phyloP scores from a whole-genome alignment of 139 green algal genomes.

The Chlamydomonas applanata region DNA sequence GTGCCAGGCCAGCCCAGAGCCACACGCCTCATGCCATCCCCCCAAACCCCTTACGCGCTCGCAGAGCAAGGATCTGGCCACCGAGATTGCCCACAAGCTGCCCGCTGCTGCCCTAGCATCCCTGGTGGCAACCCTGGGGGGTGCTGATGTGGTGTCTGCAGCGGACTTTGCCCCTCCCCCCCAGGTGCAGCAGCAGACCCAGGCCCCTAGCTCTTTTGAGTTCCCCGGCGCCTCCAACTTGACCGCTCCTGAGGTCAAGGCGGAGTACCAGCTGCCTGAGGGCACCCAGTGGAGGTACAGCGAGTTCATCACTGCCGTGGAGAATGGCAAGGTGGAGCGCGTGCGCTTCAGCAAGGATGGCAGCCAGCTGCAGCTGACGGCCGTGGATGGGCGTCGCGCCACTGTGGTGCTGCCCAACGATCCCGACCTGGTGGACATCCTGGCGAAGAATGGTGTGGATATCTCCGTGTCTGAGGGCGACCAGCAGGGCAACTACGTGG shows the following conservation, averaged over 20 bases:
- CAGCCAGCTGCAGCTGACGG: slow-evolving; percentile 76
- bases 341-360: slow-evolving; percentile 99
- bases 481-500: slow-evolving; percentile 88
- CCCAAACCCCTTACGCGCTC: neutral
- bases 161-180: slow-evolving; percentile 53
- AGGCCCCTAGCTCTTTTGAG: slow-evolving; percentile 19
- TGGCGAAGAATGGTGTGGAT: slow-evolving; percentile 84
- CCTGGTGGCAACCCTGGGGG: slow-evolving; percentile 50
- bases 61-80: slow-evolving; percentile 28
- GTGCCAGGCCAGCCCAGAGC: neutral
- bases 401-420: slow-evolving; percentile 80
- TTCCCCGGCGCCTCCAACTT: slow-evolving; percentile 24
- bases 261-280: slow-evolving; percentile 79
- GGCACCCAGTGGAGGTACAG: slow-evolving; percentile 96
- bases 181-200: neutral
- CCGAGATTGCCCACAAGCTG: slow-evolving; percentile 47
- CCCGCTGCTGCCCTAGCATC: slow-evolving; percentile 56
- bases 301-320: slow-evolving; percentile 95
- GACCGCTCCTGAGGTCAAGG: slow-evolving; percentile 42
- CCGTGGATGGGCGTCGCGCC: slow-evolving; percentile 73
- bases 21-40: neutral
- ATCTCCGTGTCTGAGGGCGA: slow-evolving; percentile 80
- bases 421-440: slow-evolving; percentile 83
- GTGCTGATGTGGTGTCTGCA: slow-evolving; percentile 26
- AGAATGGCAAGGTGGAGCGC: slow-evolving; percentile 94